These are phyloP conservation scores for Trichomonas tenax DNA, from an alignment of 208 protist genomes.

Conservation along the genomic window DNA sequence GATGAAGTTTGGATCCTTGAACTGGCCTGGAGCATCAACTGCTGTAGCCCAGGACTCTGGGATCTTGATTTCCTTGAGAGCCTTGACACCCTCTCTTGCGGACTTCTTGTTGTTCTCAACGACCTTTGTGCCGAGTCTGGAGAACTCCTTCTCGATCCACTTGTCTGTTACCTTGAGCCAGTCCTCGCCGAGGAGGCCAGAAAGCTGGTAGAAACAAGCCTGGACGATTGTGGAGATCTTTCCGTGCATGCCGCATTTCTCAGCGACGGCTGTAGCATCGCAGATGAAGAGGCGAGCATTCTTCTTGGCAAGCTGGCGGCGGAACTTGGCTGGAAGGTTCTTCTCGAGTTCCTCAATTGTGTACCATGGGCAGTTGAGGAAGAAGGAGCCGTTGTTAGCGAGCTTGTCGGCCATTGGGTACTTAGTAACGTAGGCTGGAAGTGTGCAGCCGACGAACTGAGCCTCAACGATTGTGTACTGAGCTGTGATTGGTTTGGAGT, in stretches of 20 bases:
- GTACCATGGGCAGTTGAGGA: neutral
- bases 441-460: neutral
- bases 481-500: neutral
- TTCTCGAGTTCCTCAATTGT: neutral
- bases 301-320: neutral
- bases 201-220: neutral
- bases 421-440: neutral
- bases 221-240: slow-evolving; percentile 3
- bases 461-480: neutral
- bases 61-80: neutral
- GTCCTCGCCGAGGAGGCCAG: neutral
- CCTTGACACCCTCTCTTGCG: neutral
- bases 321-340: neutral
- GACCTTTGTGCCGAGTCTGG: neutral
- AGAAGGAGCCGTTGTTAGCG: neutral
- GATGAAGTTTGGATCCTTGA: neutral
- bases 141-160: neutral
- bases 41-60: neutral
- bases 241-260: neutral
- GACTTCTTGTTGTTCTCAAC: neutral
- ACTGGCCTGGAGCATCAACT: neutral
- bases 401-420: slow-evolving; percentile 5
- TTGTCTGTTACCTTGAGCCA: neutral
- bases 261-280: neutral
- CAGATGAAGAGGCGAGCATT: neutral